Percentiles rank a stretch among this genome's conserved stretches.
phyloP scores from a whole-genome alignment of 2,329 filamentous ascomycete genomes.

The Aschersonia sp. region DNA sequence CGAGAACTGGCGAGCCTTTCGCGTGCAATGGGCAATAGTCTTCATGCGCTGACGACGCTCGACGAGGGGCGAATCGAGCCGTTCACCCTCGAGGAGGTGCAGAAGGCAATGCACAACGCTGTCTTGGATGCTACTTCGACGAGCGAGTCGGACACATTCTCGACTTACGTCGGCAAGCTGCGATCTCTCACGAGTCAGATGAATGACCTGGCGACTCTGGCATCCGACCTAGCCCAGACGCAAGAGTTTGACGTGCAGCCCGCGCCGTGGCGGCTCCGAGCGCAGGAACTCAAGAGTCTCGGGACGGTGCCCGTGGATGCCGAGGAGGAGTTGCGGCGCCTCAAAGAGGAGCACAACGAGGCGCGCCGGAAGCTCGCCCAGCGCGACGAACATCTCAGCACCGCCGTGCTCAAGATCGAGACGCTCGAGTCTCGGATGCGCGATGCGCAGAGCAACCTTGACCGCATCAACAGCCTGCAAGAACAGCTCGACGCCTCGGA shows the following conservation, averaged over 20 bases:
- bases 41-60: slow-evolving; percentile 47
- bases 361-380: slow-evolving; percentile 56
- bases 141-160: slow-evolving; percentile 54
- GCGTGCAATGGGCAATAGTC: slow-evolving; percentile 48
- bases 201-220: slow-evolving; percentile 54
- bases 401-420: slow-evolving; percentile 82
- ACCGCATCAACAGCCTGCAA: slow-evolving; percentile 52
- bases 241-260: slow-evolving; percentile 64
- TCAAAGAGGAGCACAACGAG: slow-evolving; percentile 70
- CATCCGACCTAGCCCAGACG: slow-evolving; percentile 55
- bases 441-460: slow-evolving; percentile 65
- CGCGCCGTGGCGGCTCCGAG: slow-evolving; percentile 72
- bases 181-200: slow-evolving; percentile 49
- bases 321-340: slow-evolving; percentile 67
- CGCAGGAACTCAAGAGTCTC: slow-evolving; percentile 66
- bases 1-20: slow-evolving; percentile 51
- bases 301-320: slow-evolving; percentile 70
- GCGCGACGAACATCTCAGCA: slow-evolving; percentile 72
- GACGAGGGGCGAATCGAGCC: slow-evolving; percentile 59
- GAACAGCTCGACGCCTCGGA: slow-evolving; percentile 38
- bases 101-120: slow-evolving; percentile 44
- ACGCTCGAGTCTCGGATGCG: slow-evolving; percentile 78
- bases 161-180: slow-evolving; percentile 51
- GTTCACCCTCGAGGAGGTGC: slow-evolving; percentile 51
- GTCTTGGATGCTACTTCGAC: slow-evolving; percentile 30